Base-by-base conservation (phyloP, 148 eudicot genomes). In the Rhododendron ovatum region DNA sequence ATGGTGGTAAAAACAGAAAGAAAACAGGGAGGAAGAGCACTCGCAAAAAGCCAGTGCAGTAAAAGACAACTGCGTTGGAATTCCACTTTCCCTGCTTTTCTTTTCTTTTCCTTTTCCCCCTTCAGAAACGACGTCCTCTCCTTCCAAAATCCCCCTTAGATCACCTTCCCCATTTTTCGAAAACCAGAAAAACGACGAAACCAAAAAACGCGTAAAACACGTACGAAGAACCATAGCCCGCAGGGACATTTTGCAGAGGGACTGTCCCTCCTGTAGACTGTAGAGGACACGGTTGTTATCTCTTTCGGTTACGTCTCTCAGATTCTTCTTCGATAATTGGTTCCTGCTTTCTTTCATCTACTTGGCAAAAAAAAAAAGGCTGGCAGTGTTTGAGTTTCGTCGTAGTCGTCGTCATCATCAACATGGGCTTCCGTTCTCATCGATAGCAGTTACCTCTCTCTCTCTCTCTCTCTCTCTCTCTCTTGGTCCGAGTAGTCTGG, bases 371-470 rank as follows among this genome's bases (percentile, higher is more conserved):
- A 63, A 63, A 24, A 65, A n/a, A 65, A 65, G 28, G 13, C 71
- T 65, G 71, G 30, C 71, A 63, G 69, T 24, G 10, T 22, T 63
- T 63, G 28, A 22, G 26, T 10, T 24, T 24, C 69, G 2, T 65
- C 24, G 15, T 12, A 2, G 50, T 47, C 37, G 2, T 17, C 69
- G 20, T 28, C 47, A 48, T 48, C 78, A 83, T 14, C 26, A 71
- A 48, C 67, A 48, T 84, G 80, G 82, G 7, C 69, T 57, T 26
- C 74, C 86, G n/a, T 78, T 78, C 41, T 45, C 85, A 7, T 45
- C 39, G 0, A 17, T 65, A 41, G 53, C 28, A 18, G 13, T 61
- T 5, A 2, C 74, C 28, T 8, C 69, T 7, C 45, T n/a, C 65
- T 51, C 82, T 41, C 69, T 7, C 45, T 53, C 82, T 43, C 35